Percentiles rank a stretch among this genome's conserved stretches.
Conservation (phyloP, 306 rosid species). For the Ceratonia siliqua region DNA sequence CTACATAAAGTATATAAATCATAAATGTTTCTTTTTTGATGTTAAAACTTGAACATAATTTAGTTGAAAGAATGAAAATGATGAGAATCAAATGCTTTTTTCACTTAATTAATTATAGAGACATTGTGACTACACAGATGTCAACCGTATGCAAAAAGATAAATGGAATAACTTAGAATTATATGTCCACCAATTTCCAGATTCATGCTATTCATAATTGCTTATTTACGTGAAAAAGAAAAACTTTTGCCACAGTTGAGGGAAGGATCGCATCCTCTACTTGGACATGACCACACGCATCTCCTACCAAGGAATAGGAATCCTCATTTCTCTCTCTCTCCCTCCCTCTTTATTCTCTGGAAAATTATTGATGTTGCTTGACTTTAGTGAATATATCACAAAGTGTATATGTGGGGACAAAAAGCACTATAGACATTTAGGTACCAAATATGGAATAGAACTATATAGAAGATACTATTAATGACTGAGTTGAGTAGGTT, state of each 20-base stretch:
- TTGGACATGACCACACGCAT: conserved; percentile 51
- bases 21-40: too few relatives aligned
- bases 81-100: too few relatives aligned
- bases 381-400: conserved; percentile 46
- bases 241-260: conserved; percentile 75
- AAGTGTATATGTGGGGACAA: conserved; percentile 43
- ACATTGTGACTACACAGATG: too few relatives aligned
- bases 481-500: background rate
- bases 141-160: too few relatives aligned
- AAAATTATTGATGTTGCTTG: conserved; percentile 40
- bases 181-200: background rate
- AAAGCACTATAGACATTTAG: conserved; percentile 34
- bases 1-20: too few relatives aligned
- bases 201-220: conserved; percentile 46
- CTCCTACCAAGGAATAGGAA: conserved; percentile 57
- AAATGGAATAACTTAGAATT: background rate
- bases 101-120: too few relatives aligned
- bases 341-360: background rate
- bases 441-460: conserved; percentile 44
- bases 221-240: conserved; percentile 62
- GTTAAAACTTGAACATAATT: too few relatives aligned
- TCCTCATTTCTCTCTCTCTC: conserved; percentile 32
- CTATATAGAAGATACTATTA: conserved; percentile 28
- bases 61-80: too few relatives aligned
- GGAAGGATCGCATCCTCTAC: conserved; percentile 66